These are phyloP conservation scores for Solanum infundibuliforme DNA, from an alignment of 257 asterid genomes.

Conservation along the genomic window DNA sequence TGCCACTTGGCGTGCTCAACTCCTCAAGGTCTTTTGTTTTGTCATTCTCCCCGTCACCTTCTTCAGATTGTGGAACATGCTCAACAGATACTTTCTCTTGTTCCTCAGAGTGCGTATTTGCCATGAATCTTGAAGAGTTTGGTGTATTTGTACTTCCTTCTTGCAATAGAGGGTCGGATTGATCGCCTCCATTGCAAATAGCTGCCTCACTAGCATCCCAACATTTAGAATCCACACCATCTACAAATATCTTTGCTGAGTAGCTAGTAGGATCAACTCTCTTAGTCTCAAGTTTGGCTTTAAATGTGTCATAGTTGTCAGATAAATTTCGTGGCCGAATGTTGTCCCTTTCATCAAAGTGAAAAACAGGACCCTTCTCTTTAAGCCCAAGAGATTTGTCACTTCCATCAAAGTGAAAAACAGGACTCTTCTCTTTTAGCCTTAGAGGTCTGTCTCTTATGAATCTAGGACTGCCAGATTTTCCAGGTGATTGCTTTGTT, in stretches of 20 bases:
- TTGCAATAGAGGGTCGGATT: slow-evolving; percentile 25
- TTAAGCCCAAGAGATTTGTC: slow-evolving; percentile 20
- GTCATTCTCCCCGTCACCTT: slow-evolving; percentile 14
- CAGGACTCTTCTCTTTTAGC: slow-evolving; percentile 37
- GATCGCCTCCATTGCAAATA: slow-evolving; percentile 32
- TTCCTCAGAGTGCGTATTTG: slow-evolving; percentile 25
- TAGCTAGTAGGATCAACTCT: slow-evolving; percentile 76
- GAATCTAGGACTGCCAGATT: slow-evolving; percentile 32
- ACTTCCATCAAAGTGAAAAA: slow-evolving; percentile 49
- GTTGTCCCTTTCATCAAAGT: slow-evolving; percentile 42
- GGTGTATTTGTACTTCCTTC: slow-evolving; percentile 27
- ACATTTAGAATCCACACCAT: slow-evolving; percentile 64
- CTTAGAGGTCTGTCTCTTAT: slow-evolving; percentile 24
- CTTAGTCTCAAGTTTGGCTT: slow-evolving; percentile 54
- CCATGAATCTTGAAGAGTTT: slow-evolving; percentile 17
- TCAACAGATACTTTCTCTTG: slow-evolving; percentile 19
- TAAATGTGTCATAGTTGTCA: slow-evolving; percentile 17
- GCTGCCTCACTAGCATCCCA: slow-evolving; percentile 46
- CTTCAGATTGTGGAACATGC: slow-evolving; percentile 15
- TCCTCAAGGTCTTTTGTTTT: slow-evolving; percentile 20
- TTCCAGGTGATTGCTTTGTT: slow-evolving; percentile 40
- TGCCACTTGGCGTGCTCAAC: slow-evolving; percentile 5
- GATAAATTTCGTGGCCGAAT: slow-evolving; percentile 16
- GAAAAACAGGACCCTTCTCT: slow-evolving; percentile 44
- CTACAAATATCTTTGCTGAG: slow-evolving; percentile 49